Evolutionary conservation across 1,284 basidiomycete species (phyloP).

Genomic region (Pisolithus thermaeus): DNA sequence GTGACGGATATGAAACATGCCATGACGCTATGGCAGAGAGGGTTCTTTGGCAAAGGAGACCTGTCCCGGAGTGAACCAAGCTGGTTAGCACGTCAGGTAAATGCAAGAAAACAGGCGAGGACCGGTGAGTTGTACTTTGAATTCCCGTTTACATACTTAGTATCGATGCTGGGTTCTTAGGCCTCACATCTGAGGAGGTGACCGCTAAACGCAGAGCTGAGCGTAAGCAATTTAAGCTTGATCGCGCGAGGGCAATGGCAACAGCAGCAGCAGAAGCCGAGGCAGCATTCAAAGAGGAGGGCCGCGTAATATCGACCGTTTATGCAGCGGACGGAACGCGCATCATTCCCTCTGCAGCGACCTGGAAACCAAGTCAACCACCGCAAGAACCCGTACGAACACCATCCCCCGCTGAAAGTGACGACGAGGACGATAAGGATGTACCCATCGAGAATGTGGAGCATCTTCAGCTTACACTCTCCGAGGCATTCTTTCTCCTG

Average conservation of each 20-base stretch:
- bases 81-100: conserved; percentile 78
- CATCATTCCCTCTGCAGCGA: conserved; percentile 68
- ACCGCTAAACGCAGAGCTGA: conserved; percentile 80
- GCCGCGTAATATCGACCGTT: conserved; percentile 47
- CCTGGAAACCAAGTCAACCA: conserved; percentile 52
- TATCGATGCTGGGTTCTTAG: conserved; percentile 17
- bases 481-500: conserved; percentile 89
- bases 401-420: conserved; percentile 5
- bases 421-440: conserved; percentile 32
- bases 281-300: conserved; percentile 62
- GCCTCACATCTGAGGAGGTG: conserved; percentile 80
- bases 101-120: conserved; percentile 50
- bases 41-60: conserved; percentile 97
- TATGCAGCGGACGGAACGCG: conserved; percentile 41
- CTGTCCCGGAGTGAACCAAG: conserved; percentile 92
- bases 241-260: conserved; percentile 76
- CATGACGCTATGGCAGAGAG: conserved; percentile 76
- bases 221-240: conserved; percentile 86
- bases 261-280: conserved; percentile 71
- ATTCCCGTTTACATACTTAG: not conserved
- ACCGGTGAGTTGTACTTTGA: conserved; percentile 41
- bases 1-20: conserved; percentile 58
- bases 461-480: conserved; percentile 87
- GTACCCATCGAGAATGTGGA: conserved; percentile 70
- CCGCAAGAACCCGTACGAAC: not conserved